phyloP scores from a whole-genome alignment of 495 filamentous ascomycete genomes.

The Hyaloscypha variabilis region DNA sequence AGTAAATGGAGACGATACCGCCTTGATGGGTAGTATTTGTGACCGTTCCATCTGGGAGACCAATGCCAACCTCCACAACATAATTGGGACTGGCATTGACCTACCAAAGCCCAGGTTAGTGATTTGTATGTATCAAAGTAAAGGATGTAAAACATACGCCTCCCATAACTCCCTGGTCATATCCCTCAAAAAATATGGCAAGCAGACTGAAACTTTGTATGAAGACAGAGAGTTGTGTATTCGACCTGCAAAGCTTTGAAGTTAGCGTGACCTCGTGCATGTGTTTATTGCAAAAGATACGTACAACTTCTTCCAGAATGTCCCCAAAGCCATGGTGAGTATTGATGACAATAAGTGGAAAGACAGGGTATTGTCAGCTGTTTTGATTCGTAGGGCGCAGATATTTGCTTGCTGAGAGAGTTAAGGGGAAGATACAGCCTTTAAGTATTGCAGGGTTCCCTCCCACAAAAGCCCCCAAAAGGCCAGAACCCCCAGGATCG shows the following conservation, averaged over 20 bases:
- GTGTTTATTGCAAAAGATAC: background rate
- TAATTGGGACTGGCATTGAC: background rate
- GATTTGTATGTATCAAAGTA: background rate
- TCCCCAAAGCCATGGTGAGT: background rate
- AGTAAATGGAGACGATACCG: background rate
- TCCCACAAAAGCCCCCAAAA: background rate
- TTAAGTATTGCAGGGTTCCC: background rate
- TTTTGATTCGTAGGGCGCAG: background rate
- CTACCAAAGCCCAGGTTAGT: background rate
- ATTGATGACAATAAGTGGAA: background rate
- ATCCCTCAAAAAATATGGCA: background rate
- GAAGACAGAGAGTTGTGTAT: background rate
- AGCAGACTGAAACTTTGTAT: background rate
- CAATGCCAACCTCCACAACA: background rate
- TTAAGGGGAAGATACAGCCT: background rate
- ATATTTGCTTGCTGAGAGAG: background rate
- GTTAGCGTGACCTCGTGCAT: background rate
- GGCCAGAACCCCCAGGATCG: background rate
- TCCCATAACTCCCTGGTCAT: background rate
- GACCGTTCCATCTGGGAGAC: background rate
- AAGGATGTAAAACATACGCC: background rate
- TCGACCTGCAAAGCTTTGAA: background rate
- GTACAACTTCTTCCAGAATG: background rate
- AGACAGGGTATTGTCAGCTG: background rate
- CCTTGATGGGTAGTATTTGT: slow-evolving; percentile 2